Evolutionary conservation across 805 yeast genomes (phyloP).

Genomic region (Nakazawaea peltata): DNA sequence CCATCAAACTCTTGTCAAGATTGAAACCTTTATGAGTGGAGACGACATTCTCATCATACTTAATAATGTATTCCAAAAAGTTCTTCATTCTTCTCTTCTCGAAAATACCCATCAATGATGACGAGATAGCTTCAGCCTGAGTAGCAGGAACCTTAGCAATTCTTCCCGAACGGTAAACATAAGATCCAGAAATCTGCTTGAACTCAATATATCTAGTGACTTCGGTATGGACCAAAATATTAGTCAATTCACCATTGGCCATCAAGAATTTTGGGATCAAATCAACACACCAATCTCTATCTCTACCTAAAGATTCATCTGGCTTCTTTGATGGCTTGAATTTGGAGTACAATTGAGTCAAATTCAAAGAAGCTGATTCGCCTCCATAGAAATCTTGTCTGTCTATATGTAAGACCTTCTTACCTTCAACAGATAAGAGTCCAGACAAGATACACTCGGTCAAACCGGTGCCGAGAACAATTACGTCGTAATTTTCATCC

Average conservation of each 20-base stretch:
- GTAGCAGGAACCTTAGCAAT: constrained; percentile 94
- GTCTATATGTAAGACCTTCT: constrained; percentile 94
- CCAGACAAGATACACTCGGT: constrained; percentile 97
- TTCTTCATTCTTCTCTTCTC: constrained; percentile 94
- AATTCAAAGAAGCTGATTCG: constrained; percentile 78
- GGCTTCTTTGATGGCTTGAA: constrained; percentile 79
- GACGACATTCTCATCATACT: constrained; percentile 68
- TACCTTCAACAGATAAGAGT: constrained; percentile 91
- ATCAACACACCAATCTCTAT: constrained; percentile 97
- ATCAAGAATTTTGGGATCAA: constrained; percentile 92
- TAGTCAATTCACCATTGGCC: constrained; percentile 97
- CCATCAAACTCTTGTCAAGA: constrained; percentile 84
- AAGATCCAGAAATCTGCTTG: constrained; percentile 93
- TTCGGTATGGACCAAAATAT: constrained; percentile 89
- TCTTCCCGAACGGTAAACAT: constrained; percentile 82
- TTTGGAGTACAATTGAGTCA: constrained; percentile 67
- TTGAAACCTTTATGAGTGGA: constrained; percentile 82
- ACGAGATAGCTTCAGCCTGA: constrained; percentile 82
- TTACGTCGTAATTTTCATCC: constrained; percentile 97
- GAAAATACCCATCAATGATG: constrained; percentile 91
- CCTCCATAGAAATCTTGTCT: constrained; percentile 96
- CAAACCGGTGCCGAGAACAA: constrained; percentile 90
- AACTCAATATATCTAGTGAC: constrained; percentile 95
- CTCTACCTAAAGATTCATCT: constrained; percentile 71
- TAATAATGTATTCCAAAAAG: constrained; percentile 81